phyloP scores from a whole-genome alignment of 2,329 filamentous ascomycete genomes.

The Sclerotiophoma versabilis region DNA sequence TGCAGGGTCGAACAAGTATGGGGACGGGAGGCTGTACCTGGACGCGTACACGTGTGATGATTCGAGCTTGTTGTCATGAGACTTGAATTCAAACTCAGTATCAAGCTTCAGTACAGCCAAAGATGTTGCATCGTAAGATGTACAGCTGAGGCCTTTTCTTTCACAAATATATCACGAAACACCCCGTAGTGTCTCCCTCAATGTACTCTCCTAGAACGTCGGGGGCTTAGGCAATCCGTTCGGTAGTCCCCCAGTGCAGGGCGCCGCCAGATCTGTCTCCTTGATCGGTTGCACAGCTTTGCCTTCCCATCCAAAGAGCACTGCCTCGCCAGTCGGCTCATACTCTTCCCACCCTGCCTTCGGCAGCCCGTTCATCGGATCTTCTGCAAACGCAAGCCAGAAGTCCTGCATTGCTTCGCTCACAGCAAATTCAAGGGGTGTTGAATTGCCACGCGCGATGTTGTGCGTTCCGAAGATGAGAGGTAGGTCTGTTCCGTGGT shows the following conservation, averaged over 20 bases:
- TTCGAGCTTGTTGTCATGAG: too few species aligned
- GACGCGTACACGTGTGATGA: too few species aligned
- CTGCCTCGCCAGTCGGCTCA: slow-evolving; percentile 29
- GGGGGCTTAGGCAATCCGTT: slow-evolving; percentile 19
- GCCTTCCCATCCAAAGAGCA: slow-evolving; percentile 30
- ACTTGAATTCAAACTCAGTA: too few species aligned
- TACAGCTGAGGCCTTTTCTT: too few species aligned
- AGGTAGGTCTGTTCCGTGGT: slow-evolving; percentile 46
- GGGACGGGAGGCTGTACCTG: too few species aligned
- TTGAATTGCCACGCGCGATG: slow-evolving; percentile 34
- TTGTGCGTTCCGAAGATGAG: slow-evolving; percentile 48
- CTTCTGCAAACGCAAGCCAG: slow-evolving; percentile 46
- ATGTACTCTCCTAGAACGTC: slow-evolving; percentile 5
- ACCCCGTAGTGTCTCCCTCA: too few species aligned
- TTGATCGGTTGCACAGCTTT: slow-evolving; percentile 27
- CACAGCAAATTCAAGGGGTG: slow-evolving; percentile 39
- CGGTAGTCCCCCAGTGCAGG: slow-evolving; percentile 22
- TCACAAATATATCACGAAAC: too few species aligned
- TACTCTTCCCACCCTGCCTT: slow-evolving; percentile 46
- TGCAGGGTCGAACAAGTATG: too few species aligned
- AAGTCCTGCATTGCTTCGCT: slow-evolving; percentile 49
- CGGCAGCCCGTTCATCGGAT: slow-evolving; percentile 40
- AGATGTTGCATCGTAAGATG: too few species aligned
- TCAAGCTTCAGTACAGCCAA: too few species aligned
- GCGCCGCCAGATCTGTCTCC: slow-evolving; percentile 27